Evolutionary conservation across 306 rosid species (phyloP).

Genomic region (Vachellia pachyceras): DNA sequence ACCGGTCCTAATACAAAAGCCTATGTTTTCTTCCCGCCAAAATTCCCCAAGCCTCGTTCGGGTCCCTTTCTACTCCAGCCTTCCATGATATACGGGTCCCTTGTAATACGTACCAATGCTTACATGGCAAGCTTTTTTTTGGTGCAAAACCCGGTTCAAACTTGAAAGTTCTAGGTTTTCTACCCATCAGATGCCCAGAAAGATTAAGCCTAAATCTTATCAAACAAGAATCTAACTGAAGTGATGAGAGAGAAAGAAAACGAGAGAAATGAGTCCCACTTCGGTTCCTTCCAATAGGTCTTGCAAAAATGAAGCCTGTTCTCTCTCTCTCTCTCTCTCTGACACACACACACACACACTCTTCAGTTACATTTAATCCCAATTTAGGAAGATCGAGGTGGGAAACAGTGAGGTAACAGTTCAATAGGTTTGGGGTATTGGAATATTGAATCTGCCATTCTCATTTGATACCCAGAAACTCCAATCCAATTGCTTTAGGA

Average conservation of each 20-base stretch:
- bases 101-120: neutral
- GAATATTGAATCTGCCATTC: slow-evolving; percentile 10
- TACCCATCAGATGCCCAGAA: neutral
- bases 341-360: neutral
- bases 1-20: neutral
- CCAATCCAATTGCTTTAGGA: slow-evolving; percentile 73
- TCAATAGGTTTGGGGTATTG: neutral
- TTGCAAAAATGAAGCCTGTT: neutral
- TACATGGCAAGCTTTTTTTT: neutral
- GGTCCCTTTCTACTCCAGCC: neutral
- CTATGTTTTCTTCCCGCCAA: neutral
- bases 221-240: neutral
- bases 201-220: neutral
- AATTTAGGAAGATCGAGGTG: neutral
- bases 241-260: neutral
- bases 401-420: neutral
- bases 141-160: too few relatives aligned
- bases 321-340: neutral
- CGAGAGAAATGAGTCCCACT: neutral
- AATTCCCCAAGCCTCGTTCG: neutral
- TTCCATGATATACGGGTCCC: neutral
- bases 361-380: neutral
- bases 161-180: neutral
- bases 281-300: neutral
- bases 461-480: slow-evolving; percentile 69